These are phyloP conservation scores for Colletotrichum lindemuthianum DNA, from an alignment of 2,329 filamentous ascomycete species.

Conservation along the genomic window DNA sequence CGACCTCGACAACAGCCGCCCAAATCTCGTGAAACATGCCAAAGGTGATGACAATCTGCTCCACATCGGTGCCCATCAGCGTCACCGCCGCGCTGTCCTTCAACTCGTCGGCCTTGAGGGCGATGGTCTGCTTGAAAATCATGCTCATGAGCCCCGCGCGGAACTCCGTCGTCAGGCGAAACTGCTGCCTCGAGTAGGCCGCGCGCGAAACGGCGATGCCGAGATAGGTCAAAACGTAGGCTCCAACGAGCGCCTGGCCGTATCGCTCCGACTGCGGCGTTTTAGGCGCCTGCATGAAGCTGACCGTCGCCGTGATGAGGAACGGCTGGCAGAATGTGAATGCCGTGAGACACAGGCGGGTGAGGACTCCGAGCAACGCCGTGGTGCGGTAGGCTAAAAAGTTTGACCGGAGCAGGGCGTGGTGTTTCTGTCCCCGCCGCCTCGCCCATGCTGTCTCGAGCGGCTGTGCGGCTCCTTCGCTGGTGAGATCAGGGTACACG, in stretches of 20 bases:
- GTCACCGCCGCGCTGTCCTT: slow-evolving; percentile 46
- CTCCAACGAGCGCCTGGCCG: slow-evolving; percentile 43
- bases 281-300: slow-evolving; percentile 31
- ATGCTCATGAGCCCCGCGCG: slow-evolving; percentile 41
- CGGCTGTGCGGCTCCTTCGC: not conserved
- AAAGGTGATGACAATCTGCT: slow-evolving; percentile 42
- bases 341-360: slow-evolving; percentile 35
- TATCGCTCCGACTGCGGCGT: slow-evolving; percentile 35
- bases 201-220: slow-evolving; percentile 46
- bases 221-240: slow-evolving; percentile 42
- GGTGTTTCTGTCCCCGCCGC: slow-evolving; percentile 4
- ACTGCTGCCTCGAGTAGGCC: slow-evolving; percentile 44
- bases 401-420: slow-evolving; percentile 4
- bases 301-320: slow-evolving; percentile 38
- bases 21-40: slow-evolving; percentile 38
- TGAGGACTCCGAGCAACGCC: not conserved
- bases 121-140: slow-evolving; percentile 43
- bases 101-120: slow-evolving; percentile 36
- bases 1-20: slow-evolving; percentile 39
- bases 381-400: not conserved
- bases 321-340: slow-evolving; percentile 42
- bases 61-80: slow-evolving; percentile 50
- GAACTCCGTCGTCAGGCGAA: slow-evolving; percentile 42
- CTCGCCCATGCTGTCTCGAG: not conserved
- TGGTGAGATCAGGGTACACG: slow-evolving; percentile 36